These are phyloP conservation scores for Penicillium paradoxum DNA, from an alignment of 495 filamentous ascomycete species.

Conservation along the genomic window DNA sequence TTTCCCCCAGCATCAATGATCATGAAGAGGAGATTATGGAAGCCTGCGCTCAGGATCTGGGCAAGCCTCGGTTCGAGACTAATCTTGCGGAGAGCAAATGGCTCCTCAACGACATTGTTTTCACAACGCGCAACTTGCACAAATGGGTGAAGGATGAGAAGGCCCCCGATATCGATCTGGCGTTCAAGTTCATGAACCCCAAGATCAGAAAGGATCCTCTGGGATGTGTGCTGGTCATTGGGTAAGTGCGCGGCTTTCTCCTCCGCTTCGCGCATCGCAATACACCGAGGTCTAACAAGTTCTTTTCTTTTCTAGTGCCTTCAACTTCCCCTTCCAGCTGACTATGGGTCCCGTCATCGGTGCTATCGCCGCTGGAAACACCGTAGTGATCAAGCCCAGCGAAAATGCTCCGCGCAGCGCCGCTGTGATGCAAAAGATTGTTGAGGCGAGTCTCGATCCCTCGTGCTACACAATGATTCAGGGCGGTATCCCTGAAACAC, in stretches of 20 bases:
- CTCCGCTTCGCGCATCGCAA: neutral
- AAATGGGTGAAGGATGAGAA: constrained; percentile 80
- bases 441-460: constrained; percentile 69
- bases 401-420: constrained; percentile 73
- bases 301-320: constrained; percentile 48
- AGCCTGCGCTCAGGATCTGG: constrained; percentile 69
- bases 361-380: constrained; percentile 88
- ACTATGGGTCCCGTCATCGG: constrained; percentile 74
- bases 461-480: constrained; percentile 75
- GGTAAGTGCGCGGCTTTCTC: constrained; percentile 47
- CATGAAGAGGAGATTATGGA: constrained; percentile 62
- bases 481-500: constrained; percentile 73
- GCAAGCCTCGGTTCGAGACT: constrained; percentile 67
- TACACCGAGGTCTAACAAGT: constrained; percentile 9
- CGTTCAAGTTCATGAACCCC: constrained; percentile 62
- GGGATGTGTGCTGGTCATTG: constrained; percentile 79
- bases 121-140: constrained; percentile 66
- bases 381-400: constrained; percentile 82
- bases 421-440: constrained; percentile 70
- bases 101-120: constrained; percentile 72
- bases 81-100: constrained; percentile 66
- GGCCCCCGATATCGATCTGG: constrained; percentile 61
- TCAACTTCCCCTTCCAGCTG: constrained; percentile 87
- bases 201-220: constrained; percentile 85
- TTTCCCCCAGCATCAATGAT: constrained; percentile 57